Evolutionary conservation across 2,329 filamentous ascomycete genomes (phyloP).

Genomic region (Capronia coronata): DNA sequence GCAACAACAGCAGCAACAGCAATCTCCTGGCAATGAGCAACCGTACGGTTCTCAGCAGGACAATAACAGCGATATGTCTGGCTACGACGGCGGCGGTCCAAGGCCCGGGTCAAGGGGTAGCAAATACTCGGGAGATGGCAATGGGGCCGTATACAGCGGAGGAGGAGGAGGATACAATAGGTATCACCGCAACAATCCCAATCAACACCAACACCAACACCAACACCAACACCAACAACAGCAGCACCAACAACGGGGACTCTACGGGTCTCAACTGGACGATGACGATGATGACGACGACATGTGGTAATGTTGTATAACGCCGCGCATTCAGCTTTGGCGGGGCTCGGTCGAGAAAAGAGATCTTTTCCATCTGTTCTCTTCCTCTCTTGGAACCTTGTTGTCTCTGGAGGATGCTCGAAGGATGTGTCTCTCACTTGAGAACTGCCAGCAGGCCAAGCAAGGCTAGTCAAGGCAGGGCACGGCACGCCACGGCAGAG

Average conservation of each 20-base stretch:
- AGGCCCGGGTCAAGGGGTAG: slow-evolving; percentile 35
- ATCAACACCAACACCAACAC: slow-evolving; percentile 20
- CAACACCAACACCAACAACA: slow-evolving; percentile 27
- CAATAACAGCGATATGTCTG: slow-evolving; percentile 41
- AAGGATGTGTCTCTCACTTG: no score
- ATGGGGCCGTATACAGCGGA: slow-evolving; percentile 31
- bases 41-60: slow-evolving; percentile 15
- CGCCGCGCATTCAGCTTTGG: background rate
- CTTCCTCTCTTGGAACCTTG: background rate
- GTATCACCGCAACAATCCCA: slow-evolving; percentile 21
- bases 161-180: slow-evolving; percentile 21
- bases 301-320: slow-evolving; percentile 40
- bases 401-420: no score
- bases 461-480: no score
- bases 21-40: slow-evolving; percentile 14
- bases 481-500: no score
- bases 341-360: background rate
- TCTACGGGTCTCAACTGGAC: slow-evolving; percentile 39
- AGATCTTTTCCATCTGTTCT: background rate
- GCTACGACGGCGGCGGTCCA: slow-evolving; percentile 42
- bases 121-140: slow-evolving; percentile 37
- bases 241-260: slow-evolving; percentile 33
- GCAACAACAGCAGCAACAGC: slow-evolving; percentile 32
- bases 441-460: no score
- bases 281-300: slow-evolving; percentile 44